Base-by-base conservation (phyloP, 176 grass and related monocot genomes). In the Carex parvula region DNA sequence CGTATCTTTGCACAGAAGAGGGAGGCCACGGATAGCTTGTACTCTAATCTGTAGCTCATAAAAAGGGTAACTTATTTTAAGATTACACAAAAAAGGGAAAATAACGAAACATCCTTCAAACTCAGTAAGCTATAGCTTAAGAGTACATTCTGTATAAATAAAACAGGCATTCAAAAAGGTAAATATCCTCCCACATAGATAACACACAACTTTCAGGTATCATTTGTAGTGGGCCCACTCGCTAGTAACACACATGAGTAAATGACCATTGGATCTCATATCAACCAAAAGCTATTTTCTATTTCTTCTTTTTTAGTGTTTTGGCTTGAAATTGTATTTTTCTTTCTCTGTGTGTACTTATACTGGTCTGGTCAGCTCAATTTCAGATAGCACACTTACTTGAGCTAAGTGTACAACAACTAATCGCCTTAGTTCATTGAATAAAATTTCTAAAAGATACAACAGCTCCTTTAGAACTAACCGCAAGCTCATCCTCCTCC, bases 21-120 rank as follows among this genome's bases (percentile, higher is more conserved):
- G 97, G 84, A 99, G 92, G 3, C 93, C 96, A 52, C 93, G 93
- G 87, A 99, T 99, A 89, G 97, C 97, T 88, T 99, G 97, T 79
- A 99, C 88, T 85, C 97, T 99, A 55, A 95, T 92, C 97, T 99
- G 93, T 79, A 88, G 56, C 57, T 46, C 89, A 67, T 24, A 64
- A 22, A 83, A 14, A 68, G 39, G n/a, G 15, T 24, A 83, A 83
- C 26, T 65, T 32, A 32, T 29, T 12, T 44, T 11, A 64, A 69
- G 29, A 65, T 68, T 68, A 69, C 80, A 64, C 35, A 18, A 20
- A 7, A 33, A 53, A 54, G 11, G 32, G 54, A 64, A 46, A 52
- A 59, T 33, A 67, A 77, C 16, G 0, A 57, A 78, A 78, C 24
- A 76, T 57, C 26, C 26, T 77, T 26, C 52, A 30, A 78, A 33